Base-by-base conservation (phyloP, 306 rosid species). In the Spatholobus suberectus region DNA sequence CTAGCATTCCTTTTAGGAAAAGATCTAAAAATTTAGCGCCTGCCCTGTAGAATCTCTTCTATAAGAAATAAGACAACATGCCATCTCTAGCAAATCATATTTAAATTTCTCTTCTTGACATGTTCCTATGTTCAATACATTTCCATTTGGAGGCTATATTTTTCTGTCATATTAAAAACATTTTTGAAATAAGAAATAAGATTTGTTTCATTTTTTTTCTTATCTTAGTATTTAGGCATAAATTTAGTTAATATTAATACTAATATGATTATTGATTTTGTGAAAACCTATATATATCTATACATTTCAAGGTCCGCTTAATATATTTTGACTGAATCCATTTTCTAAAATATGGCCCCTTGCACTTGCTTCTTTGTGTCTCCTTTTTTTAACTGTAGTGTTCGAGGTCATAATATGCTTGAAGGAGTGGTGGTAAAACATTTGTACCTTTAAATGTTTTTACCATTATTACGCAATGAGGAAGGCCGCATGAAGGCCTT, bases 181-280 rank as follows among this genome's bases (percentile, higher is more conserved):
- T 67, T 37, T 34, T 35, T 37, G 12, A 17, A 37, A n/a, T 32
- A 34, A 65, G 46, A 18, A 18, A 12, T 67, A 20, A 15, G 0
- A 18, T 67, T 37, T 67, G 49, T 9, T 67, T 67, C 47, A 5
- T 20, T 67, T 43, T 18, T 65, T 7, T n/a, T 18, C 26, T 37
- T 67, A 37, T 38, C 29, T 38, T 67, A 70, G 7, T 69, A 40
- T 69, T 21, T 69, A 40, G 34, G 52, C 8, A 21, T 68, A 68
- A 29, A 49, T 73, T 73, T 52, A 73, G 66, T 17, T 73, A 73
- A 76, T 46, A 71, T 17, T 73, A 73, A 76, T 46, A 71, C 14
- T 38, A 27, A 12, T 41, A 41, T 57, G 54, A 43, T 74, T 54
- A 41, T 47, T 20, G n/a, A 41, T n/a, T 26, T 70, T 20, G 13